phyloP scores from a whole-genome alignment of 2,329 filamentous ascomycete genomes.

The Botrytis galanthina region DNA sequence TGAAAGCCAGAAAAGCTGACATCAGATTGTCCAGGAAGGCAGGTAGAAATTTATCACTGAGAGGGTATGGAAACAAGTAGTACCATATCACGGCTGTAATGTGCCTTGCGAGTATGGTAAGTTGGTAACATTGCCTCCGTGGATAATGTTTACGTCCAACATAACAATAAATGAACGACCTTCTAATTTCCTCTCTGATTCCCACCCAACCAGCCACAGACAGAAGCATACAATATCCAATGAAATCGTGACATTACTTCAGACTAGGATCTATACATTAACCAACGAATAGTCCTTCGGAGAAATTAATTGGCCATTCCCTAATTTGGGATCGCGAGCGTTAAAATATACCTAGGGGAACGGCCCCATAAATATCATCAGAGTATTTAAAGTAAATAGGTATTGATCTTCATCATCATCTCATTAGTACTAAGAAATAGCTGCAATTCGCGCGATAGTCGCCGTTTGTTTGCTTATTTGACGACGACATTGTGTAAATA shows the following conservation, averaged over 20 bases:
- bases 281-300: not conserved
- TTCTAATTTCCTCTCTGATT: not conserved
- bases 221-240: not conserved
- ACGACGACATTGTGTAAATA: not conserved
- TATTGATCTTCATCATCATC: not conserved
- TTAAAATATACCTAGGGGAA: not conserved
- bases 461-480: not conserved
- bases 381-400: not conserved
- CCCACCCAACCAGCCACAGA: constrained; percentile 2
- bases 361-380: not conserved
- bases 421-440: not conserved
- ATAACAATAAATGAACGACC: not conserved
- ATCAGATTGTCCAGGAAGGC: not conserved
- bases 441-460: not conserved
- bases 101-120: not conserved
- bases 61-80: not conserved
- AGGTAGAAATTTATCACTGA: not conserved
- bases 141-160: not conserved
- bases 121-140: not conserved
- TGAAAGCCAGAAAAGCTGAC: not conserved
- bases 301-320: not conserved
- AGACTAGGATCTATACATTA: not conserved
- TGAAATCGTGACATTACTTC: not conserved
- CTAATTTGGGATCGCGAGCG: constrained; percentile 5
- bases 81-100: not conserved